These are phyloP conservation scores for Leishmania amazonensis DNA, from an alignment of 208 protist genomes.

Conservation along the genomic window DNA sequence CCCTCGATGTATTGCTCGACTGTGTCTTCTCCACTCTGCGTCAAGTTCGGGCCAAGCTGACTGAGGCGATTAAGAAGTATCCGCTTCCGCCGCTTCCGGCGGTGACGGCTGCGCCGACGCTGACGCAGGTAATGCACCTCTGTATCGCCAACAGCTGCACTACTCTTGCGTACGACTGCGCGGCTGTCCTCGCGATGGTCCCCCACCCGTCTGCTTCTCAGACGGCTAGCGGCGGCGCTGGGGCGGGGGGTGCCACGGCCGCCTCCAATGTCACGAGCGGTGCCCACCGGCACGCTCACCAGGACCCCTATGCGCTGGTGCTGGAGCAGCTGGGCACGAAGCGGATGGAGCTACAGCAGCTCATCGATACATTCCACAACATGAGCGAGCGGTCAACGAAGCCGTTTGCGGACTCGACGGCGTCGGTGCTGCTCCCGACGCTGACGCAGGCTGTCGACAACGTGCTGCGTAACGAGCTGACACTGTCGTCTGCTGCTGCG, in stretches of 20 bases:
- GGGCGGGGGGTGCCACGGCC: neutral
- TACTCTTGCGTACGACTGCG: slow-evolving; percentile 54
- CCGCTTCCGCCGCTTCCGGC: slow-evolving; percentile 75
- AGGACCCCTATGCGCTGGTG: slow-evolving; percentile 17
- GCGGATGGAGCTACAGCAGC: slow-evolving; percentile 40
- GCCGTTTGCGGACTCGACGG: slow-evolving; percentile 52
- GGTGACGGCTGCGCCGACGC: slow-evolving; percentile 50
- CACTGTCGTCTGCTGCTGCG: slow-evolving; percentile 4
- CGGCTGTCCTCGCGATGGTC: slow-evolving; percentile 45
- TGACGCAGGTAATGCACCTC: slow-evolving; percentile 71
- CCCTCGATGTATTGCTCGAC: slow-evolving; percentile 49
- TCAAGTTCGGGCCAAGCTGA: slow-evolving; percentile 37
- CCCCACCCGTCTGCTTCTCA: slow-evolving; percentile 27
- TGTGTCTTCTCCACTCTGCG: slow-evolving; percentile 50
- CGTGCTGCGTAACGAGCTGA: slow-evolving; percentile 29
- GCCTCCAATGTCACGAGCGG: neutral
- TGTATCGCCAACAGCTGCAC: slow-evolving; percentile 79
- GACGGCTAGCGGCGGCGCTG: neutral
- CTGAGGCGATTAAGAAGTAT: slow-evolving; percentile 30
- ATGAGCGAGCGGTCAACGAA: slow-evolving; percentile 37
- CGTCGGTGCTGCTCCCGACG: slow-evolving; percentile 42
- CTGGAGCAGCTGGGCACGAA: slow-evolving; percentile 30
- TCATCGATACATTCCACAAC: slow-evolving; percentile 33
- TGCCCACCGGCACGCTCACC: slow-evolving; percentile 4
- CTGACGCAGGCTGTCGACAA: slow-evolving; percentile 25